Evolutionary conservation across 768 basidiomycete species (phyloP).

Genomic region (Psilocybe azurescens): DNA sequence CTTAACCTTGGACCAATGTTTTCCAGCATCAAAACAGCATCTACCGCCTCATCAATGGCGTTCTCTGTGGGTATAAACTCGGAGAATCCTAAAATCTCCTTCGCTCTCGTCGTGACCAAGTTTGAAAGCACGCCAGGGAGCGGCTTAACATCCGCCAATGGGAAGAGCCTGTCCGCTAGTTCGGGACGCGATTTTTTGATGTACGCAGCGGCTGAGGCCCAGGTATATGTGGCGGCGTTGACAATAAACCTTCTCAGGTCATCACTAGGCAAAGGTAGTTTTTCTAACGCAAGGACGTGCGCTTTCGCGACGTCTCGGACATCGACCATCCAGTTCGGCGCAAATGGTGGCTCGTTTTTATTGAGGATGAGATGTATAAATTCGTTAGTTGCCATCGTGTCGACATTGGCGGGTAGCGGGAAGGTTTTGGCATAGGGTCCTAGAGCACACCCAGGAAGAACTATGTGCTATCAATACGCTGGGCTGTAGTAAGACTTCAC

Average conservation of each 20-base stretch:
- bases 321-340: constrained; percentile 36
- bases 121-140: constrained; percentile 29
- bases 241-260: constrained; percentile 36
- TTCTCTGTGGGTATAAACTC: constrained; percentile 30
- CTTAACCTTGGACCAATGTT: constrained; percentile 25
- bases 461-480: constrained; percentile 18
- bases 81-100: constrained; percentile 30
- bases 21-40: constrained; percentile 29
- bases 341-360: constrained; percentile 24
- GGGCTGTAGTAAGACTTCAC: background rate
- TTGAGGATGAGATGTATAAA: constrained; percentile 33
- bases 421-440: constrained; percentile 40
- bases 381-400: constrained; percentile 35
- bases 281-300: constrained; percentile 36
- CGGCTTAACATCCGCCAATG: constrained; percentile 21
- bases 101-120: constrained; percentile 31
- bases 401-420: constrained; percentile 30
- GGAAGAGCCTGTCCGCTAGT: constrained; percentile 17
- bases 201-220: constrained; percentile 33
- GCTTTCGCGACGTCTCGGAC: constrained; percentile 41
- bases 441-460: constrained; percentile 42
- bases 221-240: constrained; percentile 32
- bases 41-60: constrained; percentile 32
- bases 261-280: constrained; percentile 26
- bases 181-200: constrained; percentile 24